These are phyloP conservation scores for Parietaria judaica DNA, from an alignment of 306 rosid genomes.

Conservation along the genomic window DNA sequence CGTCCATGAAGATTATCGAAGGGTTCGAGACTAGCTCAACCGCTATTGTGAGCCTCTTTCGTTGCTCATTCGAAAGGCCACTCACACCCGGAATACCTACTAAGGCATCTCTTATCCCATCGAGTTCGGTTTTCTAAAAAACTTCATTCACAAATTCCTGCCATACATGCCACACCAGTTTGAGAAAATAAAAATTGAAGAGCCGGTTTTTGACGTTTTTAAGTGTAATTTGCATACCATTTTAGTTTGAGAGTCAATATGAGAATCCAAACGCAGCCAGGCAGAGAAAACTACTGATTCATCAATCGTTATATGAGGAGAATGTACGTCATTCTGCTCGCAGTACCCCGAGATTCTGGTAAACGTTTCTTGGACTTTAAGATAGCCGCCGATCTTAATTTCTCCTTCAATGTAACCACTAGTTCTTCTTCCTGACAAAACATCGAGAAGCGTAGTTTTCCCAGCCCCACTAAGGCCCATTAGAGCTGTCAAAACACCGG, in stretches of 20 bases:
- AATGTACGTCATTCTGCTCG: slow-evolving; percentile 40
- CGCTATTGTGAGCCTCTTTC: slow-evolving; percentile 40
- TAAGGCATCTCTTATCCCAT: slow-evolving; percentile 31
- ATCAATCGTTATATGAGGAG: slow-evolving; percentile 42
- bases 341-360: slow-evolving; percentile 42
- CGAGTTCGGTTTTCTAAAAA: slow-evolving; percentile 47
- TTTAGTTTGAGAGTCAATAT: slow-evolving; percentile 27
- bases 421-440: slow-evolving; percentile 40
- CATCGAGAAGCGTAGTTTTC: slow-evolving; percentile 46
- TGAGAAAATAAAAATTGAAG: background rate
- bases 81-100: slow-evolving; percentile 43
- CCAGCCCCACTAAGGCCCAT: slow-evolving; percentile 48
- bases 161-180: background rate
- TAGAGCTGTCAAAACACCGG: slow-evolving; percentile 41
- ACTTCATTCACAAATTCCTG: slow-evolving; percentile 46
- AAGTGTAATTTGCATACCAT: slow-evolving; percentile 16
- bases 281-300: slow-evolving; percentile 42
- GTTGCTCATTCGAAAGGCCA: slow-evolving; percentile 48
- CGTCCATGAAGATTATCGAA: slow-evolving; percentile 42
- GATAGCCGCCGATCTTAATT: slow-evolving; percentile 36
- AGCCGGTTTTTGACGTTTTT: background rate
- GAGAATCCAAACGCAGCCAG: slow-evolving; percentile 33
- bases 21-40: slow-evolving; percentile 51
- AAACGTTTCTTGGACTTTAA: slow-evolving; percentile 39
- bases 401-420: slow-evolving; percentile 34